Base-by-base conservation (phyloP, 805 yeast species). In the Teunomyces gatunensis region DNA sequence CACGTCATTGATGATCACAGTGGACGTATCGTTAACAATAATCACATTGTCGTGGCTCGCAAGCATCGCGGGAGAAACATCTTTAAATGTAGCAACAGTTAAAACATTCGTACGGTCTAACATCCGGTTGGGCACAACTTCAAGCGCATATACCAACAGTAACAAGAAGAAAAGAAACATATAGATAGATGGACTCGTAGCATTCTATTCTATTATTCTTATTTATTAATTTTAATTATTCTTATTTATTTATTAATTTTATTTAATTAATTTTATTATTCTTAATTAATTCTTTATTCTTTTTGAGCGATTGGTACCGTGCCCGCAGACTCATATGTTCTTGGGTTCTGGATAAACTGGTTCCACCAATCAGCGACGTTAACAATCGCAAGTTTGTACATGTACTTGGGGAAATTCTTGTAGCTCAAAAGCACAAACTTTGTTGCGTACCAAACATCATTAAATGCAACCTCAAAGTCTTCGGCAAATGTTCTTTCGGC, bases 341-440 rank as follows among this genome's bases (percentile, higher is more conserved):
- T 28, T 4, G 62, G 69, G 37, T 75, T 77, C n/a, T 96, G 96
- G 47, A 89, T 75, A 60, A 89, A 87, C 32, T 62, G 63, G 58
- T 85, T 83, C 97, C 97, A 92, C 63, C 79, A 74, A 34, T 73
- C 69, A 48, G 76, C 77, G 32, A 79, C 40, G 50, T 81, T 72
- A 46, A 74, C 68, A 42, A 89, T 54, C 7, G 68, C 53, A 47
- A 80, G 53, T 32, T 78, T 75, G 67, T 77, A 80, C 1, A 87
- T 35, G 46, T 82, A 78, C 47, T 72, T 71, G 9, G 97, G 97
- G 52, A 92, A 77, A 34, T 83, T 75, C 42, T 74, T 55, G 65
- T 92, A 91, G 41, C 96, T 83, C 21, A 66, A 59, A 46, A 79
- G 64, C 17, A 92, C 79, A 65, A 88, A 90, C 49, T 65, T 68